phyloP scores from a whole-genome alignment of 495 filamentous ascomycete genomes.

The Podospora conica region DNA sequence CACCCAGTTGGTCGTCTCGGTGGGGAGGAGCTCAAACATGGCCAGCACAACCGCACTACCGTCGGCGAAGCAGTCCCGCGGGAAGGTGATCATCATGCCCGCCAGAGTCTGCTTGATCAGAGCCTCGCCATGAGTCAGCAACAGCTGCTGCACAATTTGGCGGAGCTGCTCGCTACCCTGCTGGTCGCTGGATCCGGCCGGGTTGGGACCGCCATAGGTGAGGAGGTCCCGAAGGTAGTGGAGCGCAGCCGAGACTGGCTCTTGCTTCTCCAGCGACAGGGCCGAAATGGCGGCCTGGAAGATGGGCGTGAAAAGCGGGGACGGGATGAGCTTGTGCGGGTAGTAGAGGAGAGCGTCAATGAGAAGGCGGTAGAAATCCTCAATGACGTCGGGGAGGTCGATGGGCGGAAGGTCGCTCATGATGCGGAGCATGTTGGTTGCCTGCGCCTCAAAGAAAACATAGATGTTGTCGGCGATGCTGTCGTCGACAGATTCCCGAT shows the following conservation, averaged over 20 bases:
- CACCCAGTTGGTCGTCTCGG: conserved; percentile 71
- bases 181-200: conserved; percentile 62
- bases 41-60: conserved; percentile 85
- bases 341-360: conserved; percentile 90
- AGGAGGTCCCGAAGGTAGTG: conserved; percentile 93
- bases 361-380: conserved; percentile 94
- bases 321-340: conserved; percentile 71
- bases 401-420: conserved; percentile 80
- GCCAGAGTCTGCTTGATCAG: conserved; percentile 81
- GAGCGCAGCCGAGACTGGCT: conserved; percentile 82
- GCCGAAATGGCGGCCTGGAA: conserved; percentile 81
- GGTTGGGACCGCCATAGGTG: conserved; percentile 73
- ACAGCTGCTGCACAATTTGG: conserved; percentile 62
- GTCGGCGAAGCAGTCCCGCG: conserved; percentile 88
- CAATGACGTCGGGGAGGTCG: conserved; percentile 93
- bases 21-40: conserved; percentile 80
- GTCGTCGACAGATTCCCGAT: conserved; percentile 73
- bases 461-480: conserved; percentile 85
- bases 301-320: conserved; percentile 68
- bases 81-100: conserved; percentile 99
- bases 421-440: conserved; percentile 75
- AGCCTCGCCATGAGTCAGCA: conserved; percentile 64
- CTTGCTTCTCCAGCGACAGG: conserved; percentile 78
- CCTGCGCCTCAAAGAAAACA: conserved; percentile 89
- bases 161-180: conserved; percentile 51